Evolutionary conservation across 257 asterid genomes (phyloP), one percentile per base, ranked within the genome.

Genomic region (Anisodus tanguticus): DNA sequence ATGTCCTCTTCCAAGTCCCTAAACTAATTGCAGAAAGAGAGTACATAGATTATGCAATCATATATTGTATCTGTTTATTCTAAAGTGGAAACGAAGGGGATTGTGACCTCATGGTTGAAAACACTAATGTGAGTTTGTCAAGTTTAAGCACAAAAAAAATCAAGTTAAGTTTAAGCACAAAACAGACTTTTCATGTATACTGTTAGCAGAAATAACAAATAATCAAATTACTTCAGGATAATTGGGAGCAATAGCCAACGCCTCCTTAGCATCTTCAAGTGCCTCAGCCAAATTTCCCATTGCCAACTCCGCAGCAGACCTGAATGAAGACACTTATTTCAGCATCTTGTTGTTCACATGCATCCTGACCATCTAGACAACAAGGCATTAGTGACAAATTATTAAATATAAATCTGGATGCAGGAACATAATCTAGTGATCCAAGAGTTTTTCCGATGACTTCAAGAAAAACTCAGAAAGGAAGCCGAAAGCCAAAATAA

Each of bases 271-370:
- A 90, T 95, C 99, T 85, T 87, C 93, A 79, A 92, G 94, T 82
- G 99, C 98, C 85, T 91, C 94, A 37, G 82, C 66, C 64, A 80
- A 22, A 85, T 94, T 90, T 81, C 94, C 94, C 88, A 87, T 85
- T n/a, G 91, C 92, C 88, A 95, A 89, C 82, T 92, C 91, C 60
- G 91, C 95, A 15, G 90, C 91, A 62, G 92, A 93, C 88, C 99
- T 95, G 86, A 83, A 83, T 77, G 74, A 80, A 64, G 85, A 70
- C 15, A 85, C 49, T 77, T 77, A 53, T 77, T 77, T 77, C 82
- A 77, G 82, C 82, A 53, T 53, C 82, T 59, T 59, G 10, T 53
- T 31, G 64, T 77, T 77, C 82, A 77, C 82, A 77, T 77, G 82
- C 64, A 77, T 77, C 53, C 62, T 77, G 64, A 77, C 0, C 82